Conservation (phyloP, 148 eudicot species). For the Dysphania ambrosioides region DNA sequence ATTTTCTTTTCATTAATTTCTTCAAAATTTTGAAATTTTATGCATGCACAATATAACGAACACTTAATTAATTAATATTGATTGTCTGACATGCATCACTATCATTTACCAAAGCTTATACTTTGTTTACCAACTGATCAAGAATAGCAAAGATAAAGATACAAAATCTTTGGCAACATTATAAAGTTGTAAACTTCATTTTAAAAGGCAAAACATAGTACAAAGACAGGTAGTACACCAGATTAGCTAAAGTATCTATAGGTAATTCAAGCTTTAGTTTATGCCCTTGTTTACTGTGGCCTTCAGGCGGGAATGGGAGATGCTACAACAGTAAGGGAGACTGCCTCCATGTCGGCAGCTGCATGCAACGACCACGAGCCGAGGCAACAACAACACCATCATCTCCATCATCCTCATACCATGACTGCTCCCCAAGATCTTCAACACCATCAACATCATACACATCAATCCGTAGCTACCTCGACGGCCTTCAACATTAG, state of each 20-base stretch:
- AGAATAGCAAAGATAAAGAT: conserved; percentile 11
- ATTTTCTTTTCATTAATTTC: too few relatives aligned
- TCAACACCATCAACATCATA: conserved; percentile 26
- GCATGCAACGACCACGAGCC: conserved; percentile 44
- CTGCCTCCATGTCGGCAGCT: conserved; percentile 21
- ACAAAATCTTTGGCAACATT: conserved; percentile 8
- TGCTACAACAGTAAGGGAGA: conserved; percentile 50
- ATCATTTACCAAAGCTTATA: conserved; percentile 1
- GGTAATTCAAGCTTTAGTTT: neutral
- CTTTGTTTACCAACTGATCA: conserved; percentile 24
- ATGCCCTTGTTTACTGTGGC: conserved; percentile 9
- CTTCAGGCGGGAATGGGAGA: conserved; percentile 61
- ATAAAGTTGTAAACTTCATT: neutral
- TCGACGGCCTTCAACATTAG: conserved; percentile 49
- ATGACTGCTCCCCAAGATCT: conserved; percentile 25
- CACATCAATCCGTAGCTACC: conserved; percentile 33
- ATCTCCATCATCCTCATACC: conserved; percentile 9
- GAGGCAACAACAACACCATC: conserved; percentile 20
- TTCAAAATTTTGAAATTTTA: too few relatives aligned
- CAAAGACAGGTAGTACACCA: neutral
- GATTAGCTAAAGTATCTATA: conserved; percentile 16
- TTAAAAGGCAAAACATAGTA: neutral
- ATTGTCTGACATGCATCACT: conserved; percentile 20
- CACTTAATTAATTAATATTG: conserved; percentile 32
- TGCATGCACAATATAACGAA: conserved; percentile 17